A percentile compares a stretch with the other conserved stretches of the same genome.
These are phyloP conservation scores for Cercospora sp. DNA, from an alignment of 2,329 filamentous ascomycete genomes.

Conservation along the genomic window DNA sequence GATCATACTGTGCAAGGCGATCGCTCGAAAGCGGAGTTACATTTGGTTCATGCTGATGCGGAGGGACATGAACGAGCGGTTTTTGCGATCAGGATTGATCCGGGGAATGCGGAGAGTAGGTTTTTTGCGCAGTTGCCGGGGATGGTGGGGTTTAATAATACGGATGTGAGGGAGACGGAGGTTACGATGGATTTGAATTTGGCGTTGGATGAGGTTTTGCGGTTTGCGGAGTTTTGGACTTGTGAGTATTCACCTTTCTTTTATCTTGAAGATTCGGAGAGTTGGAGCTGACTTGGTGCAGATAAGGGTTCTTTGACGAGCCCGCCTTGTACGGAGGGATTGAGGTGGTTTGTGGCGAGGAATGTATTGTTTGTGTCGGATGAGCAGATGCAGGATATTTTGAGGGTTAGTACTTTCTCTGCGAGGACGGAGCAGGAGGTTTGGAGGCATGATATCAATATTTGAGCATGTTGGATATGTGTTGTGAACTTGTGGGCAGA, in stretches of 20 bases:
- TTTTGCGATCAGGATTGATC: not conserved
- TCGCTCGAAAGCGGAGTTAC: not conserved
- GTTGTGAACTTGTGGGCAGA: too few relatives aligned
- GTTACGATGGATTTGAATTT: not conserved
- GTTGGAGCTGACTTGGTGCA: not conserved
- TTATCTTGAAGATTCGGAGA: too few relatives aligned
- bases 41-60: not conserved
- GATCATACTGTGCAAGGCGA: not conserved
- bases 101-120: not conserved
- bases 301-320: not conserved
- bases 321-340: constrained; percentile 41
- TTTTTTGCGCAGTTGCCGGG: not conserved
- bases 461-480: too few relatives aligned
- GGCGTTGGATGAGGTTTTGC: not conserved
- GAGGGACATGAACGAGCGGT: not conserved
- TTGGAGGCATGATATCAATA: constrained; percentile 51
- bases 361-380: constrained; percentile 47
- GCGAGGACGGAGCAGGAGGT: constrained; percentile 49
- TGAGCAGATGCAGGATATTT: constrained; percentile 50
- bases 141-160: not conserved
- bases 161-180: not conserved
- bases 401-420: constrained; percentile 48
- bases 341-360: constrained; percentile 48
- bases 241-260: not conserved
- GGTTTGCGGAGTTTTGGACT: not conserved